These are phyloP conservation scores for Guadua angustifolia DNA, from an alignment of 176 grass and related monocot species.

Conservation along the genomic window DNA sequence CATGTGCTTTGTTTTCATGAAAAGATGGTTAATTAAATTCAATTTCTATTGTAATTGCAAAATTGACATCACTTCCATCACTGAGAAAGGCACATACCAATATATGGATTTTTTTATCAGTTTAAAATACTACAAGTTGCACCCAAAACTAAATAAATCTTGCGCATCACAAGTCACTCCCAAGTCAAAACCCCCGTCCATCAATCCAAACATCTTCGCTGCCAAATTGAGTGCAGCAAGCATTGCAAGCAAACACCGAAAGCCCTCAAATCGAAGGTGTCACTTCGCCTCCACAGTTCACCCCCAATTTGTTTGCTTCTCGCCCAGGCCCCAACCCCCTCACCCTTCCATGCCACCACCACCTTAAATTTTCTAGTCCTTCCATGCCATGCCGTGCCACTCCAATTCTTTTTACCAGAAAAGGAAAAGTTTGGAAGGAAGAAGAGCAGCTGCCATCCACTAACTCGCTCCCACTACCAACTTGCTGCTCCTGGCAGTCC, in stretches of 20 bases:
- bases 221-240: conserved; percentile 27
- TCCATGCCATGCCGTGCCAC: conserved; percentile 6
- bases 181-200: conserved; percentile 18
- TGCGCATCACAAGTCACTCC: conserved; percentile 14
- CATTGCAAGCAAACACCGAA: not conserved
- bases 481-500: conserved; percentile 23
- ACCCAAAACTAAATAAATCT: not conserved
- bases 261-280: conserved; percentile 7
- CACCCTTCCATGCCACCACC: conserved; percentile 12
- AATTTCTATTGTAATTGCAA: not conserved
- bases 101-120: not conserved
- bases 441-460: conserved; percentile 45
- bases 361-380: conserved; percentile 28
- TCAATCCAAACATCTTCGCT: conserved; percentile 9
- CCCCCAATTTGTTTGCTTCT: conserved; percentile 26
- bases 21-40: not conserved
- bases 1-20: not conserved
- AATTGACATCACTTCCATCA: not conserved
- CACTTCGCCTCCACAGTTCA: conserved; percentile 18
- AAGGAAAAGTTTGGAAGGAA: conserved; percentile 56
- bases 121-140: not conserved
- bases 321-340: not conserved
- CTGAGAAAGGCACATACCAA: not conserved
- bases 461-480: conserved; percentile 59
- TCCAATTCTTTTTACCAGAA: conserved; percentile 56